phyloP scores from a whole-genome alignment of 2,329 filamentous ascomycete genomes.

The Capronia americana region DNA sequence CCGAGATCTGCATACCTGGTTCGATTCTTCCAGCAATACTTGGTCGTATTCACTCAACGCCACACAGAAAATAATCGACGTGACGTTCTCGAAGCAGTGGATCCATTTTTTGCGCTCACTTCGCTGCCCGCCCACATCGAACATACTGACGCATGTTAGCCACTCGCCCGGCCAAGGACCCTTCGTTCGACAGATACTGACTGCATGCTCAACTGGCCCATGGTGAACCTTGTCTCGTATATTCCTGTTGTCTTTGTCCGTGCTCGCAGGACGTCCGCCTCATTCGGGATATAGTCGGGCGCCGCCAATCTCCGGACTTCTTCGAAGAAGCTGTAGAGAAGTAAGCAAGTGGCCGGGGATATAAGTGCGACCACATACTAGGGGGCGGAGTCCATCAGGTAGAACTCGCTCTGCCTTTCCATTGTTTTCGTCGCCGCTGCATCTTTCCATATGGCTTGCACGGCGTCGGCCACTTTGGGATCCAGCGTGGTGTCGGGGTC shows the following conservation, averaged over 20 bases:
- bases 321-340: constrained; percentile 80
- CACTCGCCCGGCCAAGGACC: constrained; percentile 1
- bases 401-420: constrained; percentile 96
- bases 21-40: constrained; percentile 93
- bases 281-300: constrained; percentile 85
- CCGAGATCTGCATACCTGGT: constrained; percentile 70
- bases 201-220: constrained; percentile 99
- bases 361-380: constrained; percentile 71
- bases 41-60: constrained; percentile 98
- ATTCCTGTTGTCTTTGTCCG: constrained; percentile 99
- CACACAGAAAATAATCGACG: constrained; percentile 99
- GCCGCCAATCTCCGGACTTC: constrained; percentile 84
- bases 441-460: constrained; percentile 89
- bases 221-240: constrained; percentile 97
- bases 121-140: constrained; percentile 95
- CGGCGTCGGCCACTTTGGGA: constrained; percentile 77
- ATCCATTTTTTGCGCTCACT: constrained; percentile 99
- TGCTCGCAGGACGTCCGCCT: constrained; percentile 93
- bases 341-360: constrained; percentile 27
- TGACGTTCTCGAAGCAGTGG: constrained; percentile 99
- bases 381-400: constrained; percentile 97
- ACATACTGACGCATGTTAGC: constrained; percentile 74
- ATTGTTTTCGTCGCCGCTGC: constrained; percentile 80
- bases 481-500: constrained; percentile 88
- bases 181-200: constrained; percentile 56